Conservation (phyloP, 2,329 filamentous ascomycete species). For the Neoascochyta sp. region DNA sequence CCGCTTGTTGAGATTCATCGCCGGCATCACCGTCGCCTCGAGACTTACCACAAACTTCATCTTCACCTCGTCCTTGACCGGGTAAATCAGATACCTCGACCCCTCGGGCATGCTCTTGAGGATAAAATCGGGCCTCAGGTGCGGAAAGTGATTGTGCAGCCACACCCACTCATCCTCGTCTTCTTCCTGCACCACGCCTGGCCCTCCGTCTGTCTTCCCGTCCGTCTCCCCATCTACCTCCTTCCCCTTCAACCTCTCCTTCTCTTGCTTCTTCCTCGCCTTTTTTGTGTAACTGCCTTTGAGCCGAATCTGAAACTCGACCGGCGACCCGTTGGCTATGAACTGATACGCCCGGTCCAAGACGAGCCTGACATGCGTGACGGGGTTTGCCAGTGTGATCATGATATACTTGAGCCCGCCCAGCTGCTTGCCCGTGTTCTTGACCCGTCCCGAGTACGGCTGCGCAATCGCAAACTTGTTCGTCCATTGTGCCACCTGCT, state of each 20-base stretch:
- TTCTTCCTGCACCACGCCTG: no score
- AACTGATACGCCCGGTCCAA: slow-evolving; percentile 26
- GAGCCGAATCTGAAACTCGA: slow-evolving; percentile 21
- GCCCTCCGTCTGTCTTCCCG: no score
- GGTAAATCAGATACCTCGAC: slow-evolving; percentile 16
- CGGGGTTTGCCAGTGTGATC: slow-evolving; percentile 12
- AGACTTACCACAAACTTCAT: slow-evolving; percentile 25
- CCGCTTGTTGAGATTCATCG: slow-evolving; percentile 7
- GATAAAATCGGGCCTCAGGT: slow-evolving; percentile 32
- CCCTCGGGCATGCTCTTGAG: slow-evolving; percentile 26
- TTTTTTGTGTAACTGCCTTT: slow-evolving; percentile 2
- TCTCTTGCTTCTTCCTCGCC: slow-evolving; percentile 4
- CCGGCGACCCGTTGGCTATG: slow-evolving; percentile 14
- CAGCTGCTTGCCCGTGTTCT: slow-evolving; percentile 3
- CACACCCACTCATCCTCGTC: slow-evolving; percentile 13
- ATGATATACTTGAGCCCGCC: slow-evolving; percentile 17
- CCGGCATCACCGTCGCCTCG: neutral
- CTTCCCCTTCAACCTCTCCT: no score
- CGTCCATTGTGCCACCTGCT: neutral
- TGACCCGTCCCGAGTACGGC: slow-evolving; percentile 1
- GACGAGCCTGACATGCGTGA: slow-evolving; percentile 4
- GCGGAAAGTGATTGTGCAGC: slow-evolving; percentile 25
- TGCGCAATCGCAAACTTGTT: slow-evolving; percentile 12
- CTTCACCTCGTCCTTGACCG: slow-evolving; percentile 19
- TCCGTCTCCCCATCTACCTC: no score